phyloP scores from a whole-genome alignment of 257 asterid species.

The Buddleja alternifolia region DNA sequence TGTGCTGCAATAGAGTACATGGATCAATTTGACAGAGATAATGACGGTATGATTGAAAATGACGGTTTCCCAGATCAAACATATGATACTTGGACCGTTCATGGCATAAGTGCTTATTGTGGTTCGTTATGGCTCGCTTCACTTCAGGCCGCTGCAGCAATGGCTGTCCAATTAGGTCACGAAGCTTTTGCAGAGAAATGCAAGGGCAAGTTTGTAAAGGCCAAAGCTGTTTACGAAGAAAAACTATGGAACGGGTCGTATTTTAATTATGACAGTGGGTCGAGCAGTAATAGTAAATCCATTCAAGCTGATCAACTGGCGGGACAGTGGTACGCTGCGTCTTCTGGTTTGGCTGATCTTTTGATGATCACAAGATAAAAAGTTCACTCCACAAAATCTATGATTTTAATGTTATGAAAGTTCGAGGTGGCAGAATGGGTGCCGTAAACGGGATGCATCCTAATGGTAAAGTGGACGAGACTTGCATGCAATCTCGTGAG shows the following conservation, averaged over 20 bases:
- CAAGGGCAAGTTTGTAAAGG: slow-evolving; percentile 61
- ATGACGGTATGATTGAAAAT: slow-evolving; percentile 82
- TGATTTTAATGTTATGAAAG: slow-evolving; percentile 90
- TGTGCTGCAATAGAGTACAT: slow-evolving; percentile 95
- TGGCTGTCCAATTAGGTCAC: slow-evolving; percentile 91
- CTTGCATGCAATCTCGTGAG: slow-evolving; percentile 99
- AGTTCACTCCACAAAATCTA: slow-evolving; percentile 82
- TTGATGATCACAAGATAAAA: slow-evolving; percentile 62
- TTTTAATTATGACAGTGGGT: slow-evolving; percentile 91
- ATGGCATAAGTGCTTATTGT: slow-evolving; percentile 92
- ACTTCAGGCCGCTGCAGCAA: slow-evolving; percentile 90
- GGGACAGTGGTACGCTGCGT: slow-evolving; percentile 95
- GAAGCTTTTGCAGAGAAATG: slow-evolving; percentile 74
- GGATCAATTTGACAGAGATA: slow-evolving; percentile 94
- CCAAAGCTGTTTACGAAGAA: slow-evolving; percentile 68
- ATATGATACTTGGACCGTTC: slow-evolving; percentile 96
- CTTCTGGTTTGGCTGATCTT: slow-evolving; percentile 92
- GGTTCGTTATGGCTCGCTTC: slow-evolving; percentile 99
- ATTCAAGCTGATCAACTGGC: slow-evolving; percentile 97
- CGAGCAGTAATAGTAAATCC: slow-evolving; percentile 89
- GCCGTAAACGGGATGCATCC: slow-evolving; percentile 99
- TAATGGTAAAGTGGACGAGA: slow-evolving; percentile 90
- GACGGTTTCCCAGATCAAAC: slow-evolving; percentile 99
- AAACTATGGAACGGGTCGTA: slow-evolving; percentile 93
- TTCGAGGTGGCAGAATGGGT: slow-evolving; percentile 86